phyloP scores from a whole-genome alignment of 2,329 filamentous ascomycete species.

The Elsinoe perseae region DNA sequence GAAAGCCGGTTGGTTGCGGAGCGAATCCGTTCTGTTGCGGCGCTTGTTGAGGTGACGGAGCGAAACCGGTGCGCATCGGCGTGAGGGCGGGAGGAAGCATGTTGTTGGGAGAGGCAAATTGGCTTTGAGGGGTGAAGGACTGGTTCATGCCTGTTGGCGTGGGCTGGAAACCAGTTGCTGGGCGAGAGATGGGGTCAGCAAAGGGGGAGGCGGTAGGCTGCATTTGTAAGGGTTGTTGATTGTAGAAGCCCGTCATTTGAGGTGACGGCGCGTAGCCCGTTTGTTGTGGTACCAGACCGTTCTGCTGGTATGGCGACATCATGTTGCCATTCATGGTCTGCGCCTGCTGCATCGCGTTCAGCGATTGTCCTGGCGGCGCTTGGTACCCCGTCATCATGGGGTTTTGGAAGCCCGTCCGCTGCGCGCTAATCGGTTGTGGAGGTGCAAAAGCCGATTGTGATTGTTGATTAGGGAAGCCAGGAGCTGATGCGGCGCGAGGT shows the following conservation, averaged over 20 bases:
- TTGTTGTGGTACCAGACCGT: conserved; percentile 33
- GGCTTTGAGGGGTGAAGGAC: conserved; percentile 21
- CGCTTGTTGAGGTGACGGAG: conserved; percentile 16
- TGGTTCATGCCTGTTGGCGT: conserved; percentile 29
- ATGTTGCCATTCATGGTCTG: conserved; percentile 29
- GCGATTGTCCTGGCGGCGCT: conserved; percentile 62
- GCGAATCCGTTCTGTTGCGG: conserved; percentile 29
- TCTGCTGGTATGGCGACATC: conserved; percentile 31
- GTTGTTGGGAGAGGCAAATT: conserved; percentile 43
- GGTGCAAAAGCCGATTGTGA: conserved; percentile 60
- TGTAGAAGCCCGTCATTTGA: conserved; percentile 27
- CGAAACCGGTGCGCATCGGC: conserved; percentile 44
- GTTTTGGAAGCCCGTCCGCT: conserved; percentile 36
- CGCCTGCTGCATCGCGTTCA: conserved; percentile 55
- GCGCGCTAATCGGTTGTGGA: conserved; percentile 48
- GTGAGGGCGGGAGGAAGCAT: conserved; percentile 37
- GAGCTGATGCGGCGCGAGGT: conserved; percentile 78
- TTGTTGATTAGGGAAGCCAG: conserved; percentile 57
- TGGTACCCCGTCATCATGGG: conserved; percentile 72
- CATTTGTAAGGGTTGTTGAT: conserved; percentile 41
- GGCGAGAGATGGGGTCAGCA: conserved; percentile 47
- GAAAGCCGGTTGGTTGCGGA: conserved; percentile 42
- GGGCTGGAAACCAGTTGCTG: conserved; percentile 45
- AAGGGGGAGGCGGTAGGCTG: conserved; percentile 44
- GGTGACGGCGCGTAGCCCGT: conserved; percentile 39